Conservation (phyloP, 345 rosid species). For the Eutrema yunnanense region DNA sequence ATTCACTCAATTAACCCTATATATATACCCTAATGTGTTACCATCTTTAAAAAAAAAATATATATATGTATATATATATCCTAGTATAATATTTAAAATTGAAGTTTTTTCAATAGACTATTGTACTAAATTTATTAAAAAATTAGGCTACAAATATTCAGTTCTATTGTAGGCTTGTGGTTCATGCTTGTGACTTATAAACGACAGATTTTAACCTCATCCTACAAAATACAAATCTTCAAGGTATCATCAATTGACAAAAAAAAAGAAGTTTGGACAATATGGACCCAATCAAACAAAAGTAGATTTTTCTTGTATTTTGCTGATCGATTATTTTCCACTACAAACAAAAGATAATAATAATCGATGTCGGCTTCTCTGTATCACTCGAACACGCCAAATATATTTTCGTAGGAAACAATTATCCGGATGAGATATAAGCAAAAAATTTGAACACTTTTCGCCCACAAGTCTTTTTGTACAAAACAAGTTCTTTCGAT, state of each 20-base stretch:
- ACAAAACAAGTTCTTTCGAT: background rate
- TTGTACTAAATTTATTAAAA: background rate
- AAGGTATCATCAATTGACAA: background rate
- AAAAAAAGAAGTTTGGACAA: background rate
- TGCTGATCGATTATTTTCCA: background rate
- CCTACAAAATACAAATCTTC: background rate
- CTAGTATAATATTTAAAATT: no score
- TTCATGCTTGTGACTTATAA: background rate
- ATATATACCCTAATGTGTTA: background rate
- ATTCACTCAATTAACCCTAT: no score
- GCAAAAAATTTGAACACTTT: background rate
- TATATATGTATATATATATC: no score
- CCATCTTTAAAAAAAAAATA: no score
- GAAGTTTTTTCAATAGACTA: background rate
- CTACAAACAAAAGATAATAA: background rate
- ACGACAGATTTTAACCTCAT: background rate
- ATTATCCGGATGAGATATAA: background rate
- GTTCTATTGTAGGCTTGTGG: no score
- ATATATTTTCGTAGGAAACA: background rate
- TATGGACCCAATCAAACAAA: background rate
- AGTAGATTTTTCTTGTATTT: no score
- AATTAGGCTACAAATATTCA: background rate
- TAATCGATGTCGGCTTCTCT: background rate
- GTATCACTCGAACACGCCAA: background rate
- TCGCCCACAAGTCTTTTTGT: background rate